Evolutionary conservation across 2,329 filamentous ascomycete species (phyloP).

Genomic region (Botryosphaeria dothidea): DNA sequence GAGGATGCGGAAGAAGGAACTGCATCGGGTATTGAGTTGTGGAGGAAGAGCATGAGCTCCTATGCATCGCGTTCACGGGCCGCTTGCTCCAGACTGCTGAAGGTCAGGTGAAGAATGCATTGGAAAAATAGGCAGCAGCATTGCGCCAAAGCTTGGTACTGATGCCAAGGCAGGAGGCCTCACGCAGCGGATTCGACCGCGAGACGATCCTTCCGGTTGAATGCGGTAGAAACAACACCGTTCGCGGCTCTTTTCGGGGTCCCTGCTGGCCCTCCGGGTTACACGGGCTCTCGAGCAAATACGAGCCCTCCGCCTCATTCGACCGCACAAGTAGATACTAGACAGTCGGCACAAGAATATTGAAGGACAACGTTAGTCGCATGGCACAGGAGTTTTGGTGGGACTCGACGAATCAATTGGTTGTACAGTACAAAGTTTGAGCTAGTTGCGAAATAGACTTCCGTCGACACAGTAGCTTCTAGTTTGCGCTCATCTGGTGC

Average conservation of each 20-base stretch:
- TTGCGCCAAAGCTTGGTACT: not conserved
- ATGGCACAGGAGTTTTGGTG: too few species aligned
- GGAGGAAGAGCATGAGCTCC: not conserved
- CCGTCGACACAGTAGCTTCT: too few species aligned
- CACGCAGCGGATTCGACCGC: not conserved
- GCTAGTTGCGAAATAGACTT: too few species aligned
- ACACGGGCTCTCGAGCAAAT: not conserved
- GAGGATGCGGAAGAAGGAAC: not conserved
- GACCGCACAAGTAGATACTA: not conserved
- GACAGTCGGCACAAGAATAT: not conserved
- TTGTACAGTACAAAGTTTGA: too few species aligned
- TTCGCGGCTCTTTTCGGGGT: not conserved
- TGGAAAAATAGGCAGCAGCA: not conserved
- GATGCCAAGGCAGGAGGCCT: not conserved
- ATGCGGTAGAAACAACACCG: not conserved
- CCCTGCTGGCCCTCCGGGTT: too few species aligned
- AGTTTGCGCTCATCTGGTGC: too few species aligned
- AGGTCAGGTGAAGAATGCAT: not conserved
- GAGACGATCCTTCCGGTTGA: not conserved
- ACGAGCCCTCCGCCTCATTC: not conserved
- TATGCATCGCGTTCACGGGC: not conserved
- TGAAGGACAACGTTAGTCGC: not conserved
- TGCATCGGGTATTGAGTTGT: not conserved
- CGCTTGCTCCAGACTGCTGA: not conserved
- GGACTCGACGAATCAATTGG: too few species aligned